Conservation (phyloP, 2,329 filamentous ascomycete genomes). For the Stagonosporopsis chrysanthemi region DNA sequence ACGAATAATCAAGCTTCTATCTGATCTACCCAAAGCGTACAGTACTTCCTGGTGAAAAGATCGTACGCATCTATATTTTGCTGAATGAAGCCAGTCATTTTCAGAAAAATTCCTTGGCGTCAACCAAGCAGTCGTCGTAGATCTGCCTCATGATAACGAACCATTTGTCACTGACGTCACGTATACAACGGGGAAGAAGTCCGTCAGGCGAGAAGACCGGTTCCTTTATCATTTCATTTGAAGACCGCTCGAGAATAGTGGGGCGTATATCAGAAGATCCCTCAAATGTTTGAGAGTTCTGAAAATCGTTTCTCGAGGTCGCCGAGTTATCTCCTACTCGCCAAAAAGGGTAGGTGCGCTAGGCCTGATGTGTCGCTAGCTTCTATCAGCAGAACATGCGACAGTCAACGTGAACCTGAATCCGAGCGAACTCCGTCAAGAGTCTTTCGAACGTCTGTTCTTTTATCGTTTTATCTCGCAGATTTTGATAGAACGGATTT, state of each 20-base stretch:
- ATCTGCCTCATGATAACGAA: background rate
- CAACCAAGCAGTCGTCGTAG: background rate
- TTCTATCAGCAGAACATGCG: constrained; percentile 6
- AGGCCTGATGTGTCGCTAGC: constrained; percentile 1
- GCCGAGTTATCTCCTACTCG: constrained; percentile 15
- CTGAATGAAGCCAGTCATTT: background rate
- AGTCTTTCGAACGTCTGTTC: background rate
- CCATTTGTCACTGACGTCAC: constrained; percentile 12
- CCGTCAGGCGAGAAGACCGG: constrained; percentile 15
- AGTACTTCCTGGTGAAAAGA: background rate
- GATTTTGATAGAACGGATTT: constrained; percentile 7
- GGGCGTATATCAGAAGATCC: constrained; percentile 12
- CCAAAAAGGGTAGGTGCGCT: background rate
- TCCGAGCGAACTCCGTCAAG: constrained; percentile 24
- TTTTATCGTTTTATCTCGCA: constrained; percentile 10
- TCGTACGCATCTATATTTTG: background rate
- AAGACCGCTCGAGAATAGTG: constrained; percentile 13
- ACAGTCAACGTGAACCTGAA: constrained; percentile 12
- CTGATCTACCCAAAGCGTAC: background rate
- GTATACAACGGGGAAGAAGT: constrained; percentile 3
- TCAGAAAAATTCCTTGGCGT: background rate
- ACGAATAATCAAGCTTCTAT: background rate
- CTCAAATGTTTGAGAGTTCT: constrained; percentile 6
- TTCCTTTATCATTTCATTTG: constrained; percentile 1
- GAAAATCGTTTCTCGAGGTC: constrained; percentile 8